Evolutionary conservation across 306 rosid species (phyloP), one percentile per base, ranked within the genome.

Genomic region (Luffa aegyptiaca): DNA sequence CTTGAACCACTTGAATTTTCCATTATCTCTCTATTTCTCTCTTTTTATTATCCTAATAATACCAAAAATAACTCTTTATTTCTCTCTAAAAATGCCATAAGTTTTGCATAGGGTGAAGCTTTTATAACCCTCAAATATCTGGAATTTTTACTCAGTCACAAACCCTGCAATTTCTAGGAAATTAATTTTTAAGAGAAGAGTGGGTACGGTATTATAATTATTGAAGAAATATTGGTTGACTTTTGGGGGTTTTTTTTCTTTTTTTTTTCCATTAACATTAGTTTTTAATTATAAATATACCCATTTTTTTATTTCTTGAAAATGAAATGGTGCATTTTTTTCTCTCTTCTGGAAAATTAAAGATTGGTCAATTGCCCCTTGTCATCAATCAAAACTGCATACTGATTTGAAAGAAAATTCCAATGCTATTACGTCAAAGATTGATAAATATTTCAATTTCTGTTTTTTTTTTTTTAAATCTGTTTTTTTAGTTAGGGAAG

Each of bases 1-100:
- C 83, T 83, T 70, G 88, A 79, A 86, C 83, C 35, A 68, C 84
- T 74, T 76, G 91, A 79, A 8, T 57, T 81, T 51, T 87, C 81
- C 80, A 61, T 59, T 26, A 26, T 26, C 31, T 26, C 33, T 55
- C 26, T 41, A 0, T 37, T 45, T 63, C 11, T 62, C 13, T 65
- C 31, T 26, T 26, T 3, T 65, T 6, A 2, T 14, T 31, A 6
- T 9, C 26, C 14, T 6, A 16, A 36, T 21, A 37, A 36, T 16
- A 59, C 46, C 6, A 26, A 37, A 37, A 16, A 26, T 26, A 26
- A 2, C 49, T 65, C 73, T 65, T 33, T 61, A 11, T 61, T 11
- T 33, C 70, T 63, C 42, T 35, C 8, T 35, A 6, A 8, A 16
- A 65, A 65, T 37, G 26, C 3, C 48, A 16, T 37, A 8, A 65